These are phyloP conservation scores for Botrytis porri DNA, from an alignment of 2,329 filamentous ascomycete species.

Conservation along the genomic window DNA sequence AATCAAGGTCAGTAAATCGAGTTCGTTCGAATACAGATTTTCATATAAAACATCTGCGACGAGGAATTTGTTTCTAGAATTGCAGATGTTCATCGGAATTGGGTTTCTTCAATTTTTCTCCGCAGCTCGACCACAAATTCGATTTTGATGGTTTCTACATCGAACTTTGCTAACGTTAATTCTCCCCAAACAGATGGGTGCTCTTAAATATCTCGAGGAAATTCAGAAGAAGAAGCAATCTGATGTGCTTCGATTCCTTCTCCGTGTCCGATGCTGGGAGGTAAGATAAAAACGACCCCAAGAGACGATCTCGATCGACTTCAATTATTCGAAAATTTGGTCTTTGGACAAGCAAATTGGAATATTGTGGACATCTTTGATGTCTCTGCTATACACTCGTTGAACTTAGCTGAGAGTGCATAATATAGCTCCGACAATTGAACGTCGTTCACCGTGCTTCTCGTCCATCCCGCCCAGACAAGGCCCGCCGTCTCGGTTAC, in stretches of 20 bases:
- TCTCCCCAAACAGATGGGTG: conserved; percentile 57
- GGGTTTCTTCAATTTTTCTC: not conserved
- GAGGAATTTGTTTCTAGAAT: not conserved
- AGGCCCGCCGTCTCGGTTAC: conserved; percentile 99
- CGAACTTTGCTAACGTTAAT: not conserved
- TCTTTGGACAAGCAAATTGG: conserved; percentile 32
- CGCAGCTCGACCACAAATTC: not conserved
- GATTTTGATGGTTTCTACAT: not conserved
- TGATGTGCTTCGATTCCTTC: conserved; percentile 99
- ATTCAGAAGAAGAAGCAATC: conserved; percentile 99
- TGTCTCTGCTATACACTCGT: conserved; percentile 91
- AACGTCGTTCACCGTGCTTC: conserved; percentile 99
- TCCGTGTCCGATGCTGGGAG: conserved; percentile 99
- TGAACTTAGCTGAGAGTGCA: conserved; percentile 99
- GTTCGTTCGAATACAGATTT: not conserved
- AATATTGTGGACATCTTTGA: conserved; percentile 38
- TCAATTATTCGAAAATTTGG: conserved; percentile 38
- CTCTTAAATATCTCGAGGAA: conserved; percentile 99
- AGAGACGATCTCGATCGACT: conserved; percentile 36
- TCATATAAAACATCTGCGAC: not conserved
- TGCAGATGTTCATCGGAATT: not conserved
- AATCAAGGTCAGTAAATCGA: conserved; percentile 17
- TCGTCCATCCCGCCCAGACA: conserved; percentile 97
- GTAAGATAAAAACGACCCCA: conserved; percentile 57
- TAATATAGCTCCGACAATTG: conserved; percentile 99